phyloP scores from a whole-genome alignment of 2,329 filamentous ascomycete genomes.

The Clarireedia homoeocarpa region DNA sequence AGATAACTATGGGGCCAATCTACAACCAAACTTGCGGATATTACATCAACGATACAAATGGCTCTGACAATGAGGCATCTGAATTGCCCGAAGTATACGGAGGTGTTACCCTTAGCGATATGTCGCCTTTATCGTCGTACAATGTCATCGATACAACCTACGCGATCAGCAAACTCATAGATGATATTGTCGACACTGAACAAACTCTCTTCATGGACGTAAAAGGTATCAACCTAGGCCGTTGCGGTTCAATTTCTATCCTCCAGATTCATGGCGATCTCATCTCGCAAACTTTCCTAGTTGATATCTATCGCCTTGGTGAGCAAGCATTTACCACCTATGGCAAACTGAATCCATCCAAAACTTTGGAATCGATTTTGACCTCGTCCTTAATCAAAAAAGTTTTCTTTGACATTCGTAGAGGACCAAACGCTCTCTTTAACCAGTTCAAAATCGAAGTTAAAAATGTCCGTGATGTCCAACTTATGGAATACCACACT shows the following conservation, averaged over 20 bases:
- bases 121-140: no score
- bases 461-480: conserved; percentile 41
- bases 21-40: no score
- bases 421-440: conserved; percentile 49
- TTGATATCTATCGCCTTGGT: conserved; percentile 35
- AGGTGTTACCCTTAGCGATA: no score
- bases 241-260: conserved; percentile 36
- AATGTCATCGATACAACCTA: neutral
- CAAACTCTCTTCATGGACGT: conserved; percentile 36
- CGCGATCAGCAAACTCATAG: conserved; percentile 2
- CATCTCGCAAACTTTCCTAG: conserved; percentile 28
- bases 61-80: no score
- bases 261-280: conserved; percentile 31
- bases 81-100: no score
- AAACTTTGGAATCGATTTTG: conserved; percentile 35
- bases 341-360: conserved; percentile 19
- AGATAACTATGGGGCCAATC: no score
- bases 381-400: conserved; percentile 39
- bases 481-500: conserved; percentile 46
- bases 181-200: neutral
- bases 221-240: conserved; percentile 35
- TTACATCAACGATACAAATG: no score
- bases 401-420: conserved; percentile 51
- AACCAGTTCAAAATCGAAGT: conserved; percentile 37
- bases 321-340: conserved; percentile 30